Base-by-base conservation (phyloP, 805 yeast genomes). In the Dipodascus albidus region DNA sequence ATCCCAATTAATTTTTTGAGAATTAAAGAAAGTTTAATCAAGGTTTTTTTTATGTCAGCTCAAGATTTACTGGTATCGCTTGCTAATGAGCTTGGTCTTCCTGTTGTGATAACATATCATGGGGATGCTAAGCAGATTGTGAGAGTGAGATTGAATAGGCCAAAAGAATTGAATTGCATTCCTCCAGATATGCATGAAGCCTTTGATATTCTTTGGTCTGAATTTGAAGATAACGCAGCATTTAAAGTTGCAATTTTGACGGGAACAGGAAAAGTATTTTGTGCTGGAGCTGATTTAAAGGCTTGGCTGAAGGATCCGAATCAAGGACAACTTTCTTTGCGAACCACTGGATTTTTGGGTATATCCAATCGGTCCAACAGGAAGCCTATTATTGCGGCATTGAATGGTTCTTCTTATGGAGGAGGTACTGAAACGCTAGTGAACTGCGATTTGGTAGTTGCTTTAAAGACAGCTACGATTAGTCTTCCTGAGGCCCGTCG, bases 221-320 rank as follows among this genome's bases (percentile, higher is more conserved):
- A n/a, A 19, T 58, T 59, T 31, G 65, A 62, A 49, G 33, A 50
- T 3, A 60, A 58, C 44, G 55, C 52, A 4, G 23, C 38, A 15
- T 50, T 61, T 27, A 50, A 56, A n/a, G 60, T 52, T 14, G 62
- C 64, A 22, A 60, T 62, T 47, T 33, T 62, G 47, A 62, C 65
- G 20, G 65, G 64, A 20, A 50, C 52, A 8, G 65, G 65, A 23
- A 55, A 51, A 24, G 55, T 62, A n/a, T 63, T 63, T 49, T 59
- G 61, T 27, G 64, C 66, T 2, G 67, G 67, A 0, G 67, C 66
- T 1, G 67, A 63, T 51, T 55, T 63, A 24, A 59, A 58, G 53
- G 63, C 54, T 31, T 57, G 59, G 58, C 51, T 55, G 21, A 47
- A 33, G n/a, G 21, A 21, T 4, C 52, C 58, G 22, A 31, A 31